Evolutionary conservation across 176 grass and related monocot species (phyloP).

Genomic region (Luzula sylvatica): DNA sequence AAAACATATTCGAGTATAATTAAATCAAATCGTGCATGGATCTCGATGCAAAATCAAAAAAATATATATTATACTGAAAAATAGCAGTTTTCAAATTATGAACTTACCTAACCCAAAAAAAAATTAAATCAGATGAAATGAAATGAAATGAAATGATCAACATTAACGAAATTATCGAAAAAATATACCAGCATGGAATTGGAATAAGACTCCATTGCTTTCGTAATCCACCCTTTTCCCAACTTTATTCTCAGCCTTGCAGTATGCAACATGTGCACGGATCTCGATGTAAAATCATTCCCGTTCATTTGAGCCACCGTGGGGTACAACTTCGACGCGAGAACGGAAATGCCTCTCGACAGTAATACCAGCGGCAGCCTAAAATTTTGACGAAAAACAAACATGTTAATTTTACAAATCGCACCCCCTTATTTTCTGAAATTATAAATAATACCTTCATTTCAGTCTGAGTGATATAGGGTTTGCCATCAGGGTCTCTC

Average conservation of each 20-base stretch:
- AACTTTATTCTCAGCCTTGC: conserved; percentile 74
- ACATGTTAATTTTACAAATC: not conserved
- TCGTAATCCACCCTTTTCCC: conserved; percentile 77
- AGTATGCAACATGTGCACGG: conserved; percentile 77
- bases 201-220: conserved; percentile 83
- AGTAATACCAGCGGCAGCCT: conserved; percentile 65
- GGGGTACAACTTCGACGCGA: conserved; percentile 60
- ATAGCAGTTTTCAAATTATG: too few relatives aligned
- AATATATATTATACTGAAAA: too few relatives aligned
- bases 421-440: not conserved
- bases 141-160: conserved; percentile 1
- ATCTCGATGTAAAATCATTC: conserved; percentile 53
- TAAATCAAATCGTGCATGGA: too few relatives aligned
- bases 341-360: conserved; percentile 78
- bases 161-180: conserved; percentile 20
- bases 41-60: too few relatives aligned
- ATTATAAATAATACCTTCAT: conserved; percentile 40
- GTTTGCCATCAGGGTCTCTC: conserved; percentile 82
- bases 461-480: conserved; percentile 83
- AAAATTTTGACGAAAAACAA: conserved; percentile 25
- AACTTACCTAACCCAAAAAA: conserved; percentile 40
- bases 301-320: conserved; percentile 80
- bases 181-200: conserved; percentile 70
- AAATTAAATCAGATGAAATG: too few relatives aligned
- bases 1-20: too few relatives aligned